Evolutionary conservation across 2,329 filamentous ascomycete species (phyloP).

Genomic region (Beauveria sp.): DNA sequence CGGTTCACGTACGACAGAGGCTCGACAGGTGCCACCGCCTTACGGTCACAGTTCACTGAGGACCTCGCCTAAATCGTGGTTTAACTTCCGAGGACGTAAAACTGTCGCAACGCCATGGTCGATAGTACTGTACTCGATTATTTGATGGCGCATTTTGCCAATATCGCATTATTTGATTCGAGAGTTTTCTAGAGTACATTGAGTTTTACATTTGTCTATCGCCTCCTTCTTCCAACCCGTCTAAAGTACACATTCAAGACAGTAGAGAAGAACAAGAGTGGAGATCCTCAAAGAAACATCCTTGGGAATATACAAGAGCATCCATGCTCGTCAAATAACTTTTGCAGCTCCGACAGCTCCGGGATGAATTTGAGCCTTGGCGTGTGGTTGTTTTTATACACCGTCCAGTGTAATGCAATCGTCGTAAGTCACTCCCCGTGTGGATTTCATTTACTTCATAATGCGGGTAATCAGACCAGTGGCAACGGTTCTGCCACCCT

Average conservation of each 20-base stretch:
- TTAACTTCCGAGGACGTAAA: not conserved
- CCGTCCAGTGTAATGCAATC: not conserved
- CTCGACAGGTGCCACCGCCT: not conserved
- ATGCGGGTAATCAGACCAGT: constrained; percentile 77
- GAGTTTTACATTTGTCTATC: constrained; percentile 20
- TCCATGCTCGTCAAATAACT: constrained; percentile 18
- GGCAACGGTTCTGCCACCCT: constrained; percentile 85
- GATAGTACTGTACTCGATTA: too few relatives aligned
- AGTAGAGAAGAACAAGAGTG: constrained; percentile 33
- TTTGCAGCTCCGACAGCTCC: not conserved
- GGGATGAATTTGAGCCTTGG: not conserved
- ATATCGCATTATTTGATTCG: not conserved
- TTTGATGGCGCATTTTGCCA: too few relatives aligned
- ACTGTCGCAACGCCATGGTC: not conserved
- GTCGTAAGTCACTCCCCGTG: not conserved
- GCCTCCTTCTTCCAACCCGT: constrained; percentile 23
- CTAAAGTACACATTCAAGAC: constrained; percentile 32
- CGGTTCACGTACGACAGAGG: not conserved
- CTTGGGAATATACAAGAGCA: constrained; percentile 31
- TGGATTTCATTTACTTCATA: constrained; percentile 38
- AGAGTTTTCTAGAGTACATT: constrained; percentile 3
- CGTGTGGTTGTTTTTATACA: not conserved
- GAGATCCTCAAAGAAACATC: constrained; percentile 28
- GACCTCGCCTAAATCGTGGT: not conserved
- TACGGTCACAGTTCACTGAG: not conserved